Conservation (phyloP, 2,329 filamentous ascomycete genomes). For the Penicillium crustosum region DNA sequence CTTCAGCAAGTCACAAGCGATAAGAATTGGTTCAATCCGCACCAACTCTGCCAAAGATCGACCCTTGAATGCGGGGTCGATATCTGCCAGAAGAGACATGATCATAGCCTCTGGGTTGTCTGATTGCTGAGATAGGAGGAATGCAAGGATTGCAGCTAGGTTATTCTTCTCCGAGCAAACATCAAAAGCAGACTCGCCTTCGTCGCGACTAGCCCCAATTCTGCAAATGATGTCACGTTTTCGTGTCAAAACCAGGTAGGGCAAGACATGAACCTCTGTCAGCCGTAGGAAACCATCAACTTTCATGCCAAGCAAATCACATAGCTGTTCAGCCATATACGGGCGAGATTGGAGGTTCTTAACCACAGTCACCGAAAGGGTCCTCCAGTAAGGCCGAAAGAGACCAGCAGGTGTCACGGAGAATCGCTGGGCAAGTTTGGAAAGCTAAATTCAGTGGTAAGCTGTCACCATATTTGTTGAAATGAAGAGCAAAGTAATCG, state of each 20-base stretch:
- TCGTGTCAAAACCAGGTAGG: constrained; percentile 78
- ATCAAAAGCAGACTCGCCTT: constrained; percentile 57
- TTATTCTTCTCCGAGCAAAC: constrained; percentile 60
- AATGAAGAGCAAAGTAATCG: not conserved
- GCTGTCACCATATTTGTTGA: not conserved
- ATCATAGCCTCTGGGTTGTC: constrained; percentile 66
- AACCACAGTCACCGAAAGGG: constrained; percentile 75
- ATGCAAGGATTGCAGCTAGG: constrained; percentile 58
- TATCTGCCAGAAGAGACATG: constrained; percentile 65
- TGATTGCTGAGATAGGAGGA: constrained; percentile 60
- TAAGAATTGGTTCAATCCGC: constrained; percentile 70
- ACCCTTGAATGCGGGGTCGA: constrained; percentile 69
- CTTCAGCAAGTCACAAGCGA: constrained; percentile 80
- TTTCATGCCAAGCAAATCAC: constrained; percentile 75
- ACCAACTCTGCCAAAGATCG: constrained; percentile 68
- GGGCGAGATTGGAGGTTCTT: constrained; percentile 78
- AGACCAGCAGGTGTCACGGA: constrained; percentile 65
- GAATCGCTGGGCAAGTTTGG: constrained; percentile 67
- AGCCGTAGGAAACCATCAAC: constrained; percentile 71
- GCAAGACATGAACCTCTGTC: constrained; percentile 79
- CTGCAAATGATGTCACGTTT: constrained; percentile 75
- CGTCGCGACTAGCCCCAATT: constrained; percentile 69
- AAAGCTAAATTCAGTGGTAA: constrained; percentile 50
- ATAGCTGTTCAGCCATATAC: constrained; percentile 76
- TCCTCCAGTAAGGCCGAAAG: constrained; percentile 86